Percentiles rank a stretch among this genome's conserved stretches.
phyloP scores from a whole-genome alignment of 805 yeast genomes.

The Priceomyces haplophilus region DNA sequence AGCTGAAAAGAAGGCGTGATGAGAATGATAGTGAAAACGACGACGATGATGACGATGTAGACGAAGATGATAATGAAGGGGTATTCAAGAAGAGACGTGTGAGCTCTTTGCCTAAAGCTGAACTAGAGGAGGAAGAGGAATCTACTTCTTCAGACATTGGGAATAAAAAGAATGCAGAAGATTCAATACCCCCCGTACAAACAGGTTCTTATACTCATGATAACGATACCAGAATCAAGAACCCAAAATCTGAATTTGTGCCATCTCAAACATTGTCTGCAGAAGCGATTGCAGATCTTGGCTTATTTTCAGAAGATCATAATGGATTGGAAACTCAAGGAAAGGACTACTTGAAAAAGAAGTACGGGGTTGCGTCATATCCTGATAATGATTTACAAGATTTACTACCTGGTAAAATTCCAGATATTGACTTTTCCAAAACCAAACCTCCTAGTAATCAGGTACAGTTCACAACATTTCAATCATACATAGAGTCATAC shows the following conservation, averaged over 20 bases:
- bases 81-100: conserved; percentile 3
- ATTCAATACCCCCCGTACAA: conserved; percentile 47
- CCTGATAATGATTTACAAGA: conserved; percentile 76
- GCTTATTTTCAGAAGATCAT: conserved; percentile 58
- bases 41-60: conserved; percentile 6
- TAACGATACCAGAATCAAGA: conserved; percentile 58
- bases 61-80: conserved; percentile 8
- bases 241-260: conserved; percentile 76
- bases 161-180: conserved; percentile 3
- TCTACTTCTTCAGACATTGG: neutral
- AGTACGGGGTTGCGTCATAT: conserved; percentile 86
- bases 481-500: conserved; percentile 79
- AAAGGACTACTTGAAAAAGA: conserved; percentile 66
- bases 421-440: conserved; percentile 80
- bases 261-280: conserved; percentile 65
- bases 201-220: conserved; percentile 44
- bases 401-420: conserved; percentile 82
- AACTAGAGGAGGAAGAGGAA: conserved; percentile 5
- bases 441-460: conserved; percentile 74
- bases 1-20: neutral
- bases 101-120: neutral
- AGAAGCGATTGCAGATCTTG: conserved; percentile 58
- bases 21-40: conserved; percentile 1
- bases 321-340: conserved; percentile 65
- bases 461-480: conserved; percentile 86